phyloP scores from a whole-genome alignment of 106 monocot species.

The Allium cepa region DNA sequence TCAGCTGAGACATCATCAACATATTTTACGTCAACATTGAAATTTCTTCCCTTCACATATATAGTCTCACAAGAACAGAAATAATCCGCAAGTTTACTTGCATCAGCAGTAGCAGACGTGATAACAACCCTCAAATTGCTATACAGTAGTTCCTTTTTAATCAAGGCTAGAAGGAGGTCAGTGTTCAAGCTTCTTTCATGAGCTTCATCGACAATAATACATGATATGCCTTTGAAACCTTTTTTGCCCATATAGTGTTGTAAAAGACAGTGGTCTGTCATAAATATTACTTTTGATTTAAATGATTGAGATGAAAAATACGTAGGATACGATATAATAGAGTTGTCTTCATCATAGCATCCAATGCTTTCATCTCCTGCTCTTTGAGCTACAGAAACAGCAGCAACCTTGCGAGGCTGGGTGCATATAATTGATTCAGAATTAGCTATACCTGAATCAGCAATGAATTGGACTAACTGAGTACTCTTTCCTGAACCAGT shows the following conservation, averaged over 20 bases:
- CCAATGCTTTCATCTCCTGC: constrained; percentile 73
- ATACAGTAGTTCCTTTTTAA: constrained; percentile 62
- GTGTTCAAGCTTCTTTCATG: constrained; percentile 98
- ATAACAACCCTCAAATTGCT: constrained; percentile 79
- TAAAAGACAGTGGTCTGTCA: constrained; percentile 84
- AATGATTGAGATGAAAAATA: constrained; percentile 40
- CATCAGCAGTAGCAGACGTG: constrained; percentile 98
- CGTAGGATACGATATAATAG: constrained; percentile 36
- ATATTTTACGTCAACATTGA: constrained; percentile 90
- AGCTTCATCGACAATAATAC: constrained; percentile 86
- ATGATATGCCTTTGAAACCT: constrained; percentile 53
- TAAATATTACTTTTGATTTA: constrained; percentile 51
- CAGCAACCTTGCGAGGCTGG: constrained; percentile 95
- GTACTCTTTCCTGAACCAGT: constrained; percentile 99
- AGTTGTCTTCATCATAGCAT: constrained; percentile 49
- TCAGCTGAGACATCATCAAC: constrained; percentile 46
- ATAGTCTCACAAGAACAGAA: constrained; percentile 67
- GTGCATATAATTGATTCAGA: constrained; percentile 78
- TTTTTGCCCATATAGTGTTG: constrained; percentile 63
- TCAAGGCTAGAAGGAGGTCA: constrained; percentile 73
- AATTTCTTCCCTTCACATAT: constrained; percentile 70
- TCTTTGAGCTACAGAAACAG: constrained; percentile 61
- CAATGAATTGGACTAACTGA: constrained; percentile 86
- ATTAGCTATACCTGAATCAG: constrained; percentile 56
- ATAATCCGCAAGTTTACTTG: constrained; percentile 62